Evolutionary conservation across 139 green algal genomes (phyloP).

Genomic region (Tetradesmus lagerheimii): DNA sequence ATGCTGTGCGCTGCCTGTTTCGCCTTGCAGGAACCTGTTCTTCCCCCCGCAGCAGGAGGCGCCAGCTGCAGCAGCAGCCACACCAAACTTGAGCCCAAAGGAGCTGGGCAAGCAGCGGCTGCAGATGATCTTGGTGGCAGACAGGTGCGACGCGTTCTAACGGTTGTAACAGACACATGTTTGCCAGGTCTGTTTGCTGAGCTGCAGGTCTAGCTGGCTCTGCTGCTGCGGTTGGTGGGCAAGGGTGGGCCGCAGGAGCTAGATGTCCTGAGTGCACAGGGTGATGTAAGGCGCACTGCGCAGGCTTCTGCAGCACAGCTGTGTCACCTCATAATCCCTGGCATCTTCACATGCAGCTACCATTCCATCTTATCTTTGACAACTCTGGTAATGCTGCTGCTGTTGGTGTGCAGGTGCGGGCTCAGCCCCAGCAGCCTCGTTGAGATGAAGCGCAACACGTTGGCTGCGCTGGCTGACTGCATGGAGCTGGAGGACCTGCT

Average conservation of each 20-base stretch:
- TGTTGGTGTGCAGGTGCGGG: slow-evolving; percentile 73
- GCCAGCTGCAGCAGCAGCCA: not conserved
- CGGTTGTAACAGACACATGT: too few relatives aligned
- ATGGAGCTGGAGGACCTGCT: slow-evolving; percentile 46
- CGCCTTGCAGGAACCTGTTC: slow-evolving; percentile 44
- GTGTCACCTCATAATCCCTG: not conserved
- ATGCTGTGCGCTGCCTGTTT: not conserved
- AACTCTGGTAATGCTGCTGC: slow-evolving; percentile 61
- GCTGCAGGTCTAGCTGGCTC: too few relatives aligned
- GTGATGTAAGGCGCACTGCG: too few relatives aligned
- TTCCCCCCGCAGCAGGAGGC: slow-evolving; percentile 24
- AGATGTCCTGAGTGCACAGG: too few relatives aligned
- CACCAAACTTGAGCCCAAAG: slow-evolving; percentile 15
- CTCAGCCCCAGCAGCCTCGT: slow-evolving; percentile 48
- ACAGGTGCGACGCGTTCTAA: slow-evolving; percentile 59
- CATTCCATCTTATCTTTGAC: too few relatives aligned
- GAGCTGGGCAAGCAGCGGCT: slow-evolving; percentile 59
- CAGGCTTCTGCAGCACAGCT: too few relatives aligned
- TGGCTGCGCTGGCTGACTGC: slow-evolving; percentile 33
- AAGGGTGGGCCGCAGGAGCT: too few relatives aligned
- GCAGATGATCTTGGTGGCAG: slow-evolving; percentile 86
- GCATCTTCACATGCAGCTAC: too few relatives aligned
- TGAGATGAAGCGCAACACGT: slow-evolving; percentile 47
- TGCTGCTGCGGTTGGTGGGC: too few relatives aligned
- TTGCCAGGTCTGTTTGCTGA: too few relatives aligned